phyloP scores from a whole-genome alignment of 176 grass and related monocot genomes.

The Cenchrus fungigraminus region DNA sequence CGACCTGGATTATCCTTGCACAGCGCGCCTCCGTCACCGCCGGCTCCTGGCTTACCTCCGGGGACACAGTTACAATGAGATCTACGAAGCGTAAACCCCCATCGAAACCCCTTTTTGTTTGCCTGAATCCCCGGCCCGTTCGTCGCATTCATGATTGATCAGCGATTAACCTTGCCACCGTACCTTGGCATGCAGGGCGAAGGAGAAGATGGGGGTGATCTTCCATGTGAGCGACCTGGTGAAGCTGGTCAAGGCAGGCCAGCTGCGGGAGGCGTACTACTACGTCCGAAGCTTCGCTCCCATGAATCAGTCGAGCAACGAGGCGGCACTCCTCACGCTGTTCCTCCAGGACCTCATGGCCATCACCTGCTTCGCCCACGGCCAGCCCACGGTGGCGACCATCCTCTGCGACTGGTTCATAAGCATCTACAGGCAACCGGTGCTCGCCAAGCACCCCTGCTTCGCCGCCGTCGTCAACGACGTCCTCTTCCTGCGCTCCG shows the following conservation, averaged over 20 bases:
- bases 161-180: neutral
- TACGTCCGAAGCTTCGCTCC: neutral
- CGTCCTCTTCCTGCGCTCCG: neutral
- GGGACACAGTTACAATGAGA: neutral
- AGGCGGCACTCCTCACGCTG: neutral
- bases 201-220: neutral
- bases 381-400: neutral
- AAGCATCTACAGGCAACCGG: neutral
- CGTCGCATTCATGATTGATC: neutral
- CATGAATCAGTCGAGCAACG: neutral
- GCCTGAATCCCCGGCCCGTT: neutral
- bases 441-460: neutral
- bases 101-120: neutral
- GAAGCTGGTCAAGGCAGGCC: neutral
- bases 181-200: neutral
- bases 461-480: neutral
- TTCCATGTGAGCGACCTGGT: neutral
- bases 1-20: slow-evolving; percentile 1
- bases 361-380: neutral
- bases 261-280: neutral
- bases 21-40: neutral
- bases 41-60: neutral
- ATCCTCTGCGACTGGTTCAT: neutral
- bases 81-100: neutral
- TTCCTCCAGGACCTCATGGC: neutral